Conservation (phyloP, 495 filamentous ascomycete genomes). For the Melanomma pulvis-pyrius region DNA sequence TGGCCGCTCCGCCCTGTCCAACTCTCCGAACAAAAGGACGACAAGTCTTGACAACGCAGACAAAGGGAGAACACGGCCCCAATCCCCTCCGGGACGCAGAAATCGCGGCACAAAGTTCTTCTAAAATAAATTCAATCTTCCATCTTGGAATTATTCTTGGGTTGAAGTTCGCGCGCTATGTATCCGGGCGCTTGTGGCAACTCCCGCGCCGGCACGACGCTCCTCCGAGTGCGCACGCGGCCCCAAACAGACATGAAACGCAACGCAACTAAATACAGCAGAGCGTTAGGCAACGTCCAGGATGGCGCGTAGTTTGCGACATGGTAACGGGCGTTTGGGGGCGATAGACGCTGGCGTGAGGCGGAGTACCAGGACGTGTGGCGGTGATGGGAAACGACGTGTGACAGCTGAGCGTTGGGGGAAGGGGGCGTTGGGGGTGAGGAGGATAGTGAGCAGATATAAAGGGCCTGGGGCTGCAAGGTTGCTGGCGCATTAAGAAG, state of each 20-base stretch:
- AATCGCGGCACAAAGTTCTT: no score
- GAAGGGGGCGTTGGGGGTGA: not conserved
- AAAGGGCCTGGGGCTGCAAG: conserved; percentile 1
- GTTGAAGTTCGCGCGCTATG: no score
- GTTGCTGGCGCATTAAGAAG: not conserved
- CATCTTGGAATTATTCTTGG: no score
- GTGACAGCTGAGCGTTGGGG: not conserved
- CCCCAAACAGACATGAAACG: conserved; percentile 6
- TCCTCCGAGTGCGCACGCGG: not conserved
- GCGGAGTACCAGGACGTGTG: not conserved
- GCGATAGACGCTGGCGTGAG: not conserved
- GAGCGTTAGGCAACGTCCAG: not conserved
- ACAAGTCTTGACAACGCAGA: no score
- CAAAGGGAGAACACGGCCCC: no score
- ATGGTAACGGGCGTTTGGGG: not conserved
- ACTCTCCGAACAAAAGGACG: no score
- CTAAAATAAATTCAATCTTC: no score
- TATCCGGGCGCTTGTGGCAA: not conserved
- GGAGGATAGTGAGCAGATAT: not conserved
- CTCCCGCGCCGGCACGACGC: not conserved
- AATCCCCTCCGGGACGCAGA: no score
- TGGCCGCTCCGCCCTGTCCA: no score
- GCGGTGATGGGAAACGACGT: not conserved
- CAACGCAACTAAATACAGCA: not conserved
- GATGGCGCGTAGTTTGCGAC: not conserved